Evolutionary conservation across 1,284 basidiomycete species (phyloP).

Genomic region (Rhodotorula sp.): DNA sequence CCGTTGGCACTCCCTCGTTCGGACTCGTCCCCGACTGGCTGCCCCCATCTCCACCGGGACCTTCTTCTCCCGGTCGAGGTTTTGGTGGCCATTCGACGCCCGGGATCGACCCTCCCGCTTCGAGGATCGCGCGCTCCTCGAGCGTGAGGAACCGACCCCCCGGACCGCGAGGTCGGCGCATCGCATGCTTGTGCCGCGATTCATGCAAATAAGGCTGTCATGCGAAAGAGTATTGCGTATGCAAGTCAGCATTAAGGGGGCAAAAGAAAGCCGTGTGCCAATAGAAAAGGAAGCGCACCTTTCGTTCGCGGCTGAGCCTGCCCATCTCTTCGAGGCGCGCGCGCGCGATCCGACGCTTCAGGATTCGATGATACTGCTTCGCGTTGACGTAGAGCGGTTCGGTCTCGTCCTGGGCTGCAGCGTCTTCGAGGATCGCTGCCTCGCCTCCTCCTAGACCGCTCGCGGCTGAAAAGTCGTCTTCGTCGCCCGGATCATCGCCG

Average conservation of each 20-base stretch:
- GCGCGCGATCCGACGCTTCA: conserved; percentile 83
- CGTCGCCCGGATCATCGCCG: too few relatives aligned
- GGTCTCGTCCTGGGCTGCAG: conserved; percentile 59
- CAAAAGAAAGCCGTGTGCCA: not conserved
- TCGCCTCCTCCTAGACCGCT: not conserved
- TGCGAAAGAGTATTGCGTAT: not conserved
- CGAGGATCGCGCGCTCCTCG: conserved; percentile 59
- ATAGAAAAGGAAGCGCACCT: conserved; percentile 57
- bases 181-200: conserved; percentile 85
- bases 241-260: not conserved
- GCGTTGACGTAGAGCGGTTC: conserved; percentile 96
- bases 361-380: conserved; percentile 94
- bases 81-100: conserved; percentile 39
- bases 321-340: conserved; percentile 88
- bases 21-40: not conserved
- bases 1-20: not conserved
- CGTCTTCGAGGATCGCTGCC: conserved; percentile 16
- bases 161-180: conserved; percentile 91
- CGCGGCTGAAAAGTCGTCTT: not conserved
- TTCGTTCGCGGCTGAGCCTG: conserved; percentile 81
- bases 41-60: not conserved
- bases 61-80: conserved; percentile 2
- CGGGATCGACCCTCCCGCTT: conserved; percentile 30
- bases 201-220: conserved; percentile 42
- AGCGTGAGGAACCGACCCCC: conserved; percentile 95